Percentiles rank a stretch among this genome's conserved stretches.
These are phyloP conservation scores for Tolypocladium ovalisporum DNA, from an alignment of 2,329 filamentous ascomycete genomes.

Conservation along the genomic window DNA sequence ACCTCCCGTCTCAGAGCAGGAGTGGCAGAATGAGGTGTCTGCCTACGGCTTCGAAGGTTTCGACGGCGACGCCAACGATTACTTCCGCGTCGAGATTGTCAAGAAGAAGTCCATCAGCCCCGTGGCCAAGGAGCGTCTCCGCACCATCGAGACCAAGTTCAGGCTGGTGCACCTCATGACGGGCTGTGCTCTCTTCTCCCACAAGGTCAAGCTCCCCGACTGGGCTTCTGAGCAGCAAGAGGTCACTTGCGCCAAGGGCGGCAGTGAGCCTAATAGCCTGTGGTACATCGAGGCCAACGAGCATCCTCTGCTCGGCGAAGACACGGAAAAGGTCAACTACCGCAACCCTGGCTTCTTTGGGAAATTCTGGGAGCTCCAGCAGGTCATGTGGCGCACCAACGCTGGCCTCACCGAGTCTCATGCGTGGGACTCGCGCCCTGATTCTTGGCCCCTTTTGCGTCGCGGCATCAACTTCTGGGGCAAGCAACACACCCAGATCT, in stretches of 20 bases:
- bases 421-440: slow-evolving; percentile 92
- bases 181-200: slow-evolving; percentile 89
- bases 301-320: slow-evolving; percentile 63
- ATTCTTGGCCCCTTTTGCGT: slow-evolving; percentile 82
- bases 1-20: slow-evolving; percentile 71
- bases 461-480: slow-evolving; percentile 99
- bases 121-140: slow-evolving; percentile 70
- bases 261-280: slow-evolving; percentile 87
- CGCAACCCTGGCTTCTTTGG: slow-evolving; percentile 87
- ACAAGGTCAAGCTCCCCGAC: slow-evolving; percentile 96
- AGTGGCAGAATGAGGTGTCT: slow-evolving; percentile 94
- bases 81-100: slow-evolving; percentile 90
- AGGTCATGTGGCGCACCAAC: slow-evolving; percentile 98
- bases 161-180: slow-evolving; percentile 93
- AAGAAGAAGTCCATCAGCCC: slow-evolving; percentile 74
- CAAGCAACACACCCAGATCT: slow-evolving; percentile 85
- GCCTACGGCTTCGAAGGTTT: slow-evolving; percentile 97
- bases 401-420: slow-evolving; percentile 93
- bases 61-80: slow-evolving; percentile 90
- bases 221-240: slow-evolving; percentile 99
- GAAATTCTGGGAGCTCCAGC: slow-evolving; percentile 95
- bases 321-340: slow-evolving; percentile 93
- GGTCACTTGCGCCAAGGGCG: slow-evolving; percentile 89
- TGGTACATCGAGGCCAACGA: slow-evolving; percentile 94
- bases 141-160: slow-evolving; percentile 96